Evolutionary conservation across 306 rosid genomes (phyloP).

Genomic region (Medicago lupulina): DNA sequence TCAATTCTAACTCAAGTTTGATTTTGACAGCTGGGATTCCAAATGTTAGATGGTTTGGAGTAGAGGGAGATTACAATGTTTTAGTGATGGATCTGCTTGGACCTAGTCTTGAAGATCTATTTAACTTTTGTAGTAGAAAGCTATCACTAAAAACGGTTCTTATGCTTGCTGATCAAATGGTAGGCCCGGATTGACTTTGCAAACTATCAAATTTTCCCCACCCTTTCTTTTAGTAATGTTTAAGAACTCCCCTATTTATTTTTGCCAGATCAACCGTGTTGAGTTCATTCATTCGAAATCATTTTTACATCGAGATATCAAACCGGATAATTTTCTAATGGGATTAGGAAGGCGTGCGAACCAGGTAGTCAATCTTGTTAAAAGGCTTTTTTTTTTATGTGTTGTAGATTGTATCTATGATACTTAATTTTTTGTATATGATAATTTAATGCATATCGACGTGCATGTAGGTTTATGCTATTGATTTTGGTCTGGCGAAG

Average conservation of each 20-base stretch:
- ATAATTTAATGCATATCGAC: constrained; percentile 34
- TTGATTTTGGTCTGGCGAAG: constrained; percentile 98
- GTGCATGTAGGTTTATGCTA: constrained; percentile 65
- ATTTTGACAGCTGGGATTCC: constrained; percentile 85
- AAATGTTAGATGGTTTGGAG: constrained; percentile 95
- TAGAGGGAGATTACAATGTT: constrained; percentile 94
- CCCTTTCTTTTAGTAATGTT: neutral
- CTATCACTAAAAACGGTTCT: constrained; percentile 92
- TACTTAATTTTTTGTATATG: neutral
- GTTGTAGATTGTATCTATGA: constrained; percentile 20
- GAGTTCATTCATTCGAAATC: constrained; percentile 92
- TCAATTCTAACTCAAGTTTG: constrained; percentile 43
- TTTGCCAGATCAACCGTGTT: constrained; percentile 79
- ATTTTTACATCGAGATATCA: constrained; percentile 94
- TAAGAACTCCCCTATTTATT: neutral
- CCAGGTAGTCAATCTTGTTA: constrained; percentile 62
- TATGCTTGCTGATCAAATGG: constrained; percentile 99
- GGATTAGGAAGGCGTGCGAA: constrained; percentile 98
- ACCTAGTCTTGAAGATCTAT: constrained; percentile 96
- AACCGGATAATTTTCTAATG: constrained; percentile 97
- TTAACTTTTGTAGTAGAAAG: constrained; percentile 94
- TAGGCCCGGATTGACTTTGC: constrained; percentile 39
- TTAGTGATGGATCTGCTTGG: constrained; percentile 97
- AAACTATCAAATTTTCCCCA: neutral
- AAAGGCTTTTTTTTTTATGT: neutral